Evolutionary conservation across 2,329 filamentous ascomycete species (phyloP).

Genomic region (Aureobasidium melanogenum): DNA sequence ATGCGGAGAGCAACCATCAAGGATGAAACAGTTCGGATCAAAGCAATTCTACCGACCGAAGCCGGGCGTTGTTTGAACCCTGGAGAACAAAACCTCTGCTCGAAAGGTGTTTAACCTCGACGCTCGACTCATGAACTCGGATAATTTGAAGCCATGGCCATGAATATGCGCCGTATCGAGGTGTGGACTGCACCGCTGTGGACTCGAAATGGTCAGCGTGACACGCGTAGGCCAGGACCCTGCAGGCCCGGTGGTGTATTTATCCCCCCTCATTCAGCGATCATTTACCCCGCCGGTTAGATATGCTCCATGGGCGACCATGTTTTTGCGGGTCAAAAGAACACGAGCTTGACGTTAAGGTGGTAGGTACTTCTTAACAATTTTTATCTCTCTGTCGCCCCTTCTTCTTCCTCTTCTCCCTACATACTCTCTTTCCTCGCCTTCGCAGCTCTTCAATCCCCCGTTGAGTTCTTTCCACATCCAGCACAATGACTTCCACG

Average conservation of each 20-base stretch:
- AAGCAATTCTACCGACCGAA: conserved; percentile 10
- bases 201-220: not conserved
- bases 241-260: conserved; percentile 4
- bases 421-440: not conserved
- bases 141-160: not conserved
- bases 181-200: not conserved
- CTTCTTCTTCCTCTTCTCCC: not conserved
- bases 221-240: not conserved
- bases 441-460: not conserved
- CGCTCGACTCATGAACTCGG: not conserved
- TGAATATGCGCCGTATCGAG: not conserved
- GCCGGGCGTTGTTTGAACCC: conserved; percentile 1
- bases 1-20: not conserved
- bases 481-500: conserved; percentile 9
- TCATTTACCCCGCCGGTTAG: conserved; percentile 10
- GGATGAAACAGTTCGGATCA: conserved; percentile 3
- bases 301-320: conserved; percentile 3
- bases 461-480: not conserved
- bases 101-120: conserved; percentile 1
- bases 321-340: conserved; percentile 10
- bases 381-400: conserved; percentile 1
- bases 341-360: conserved; percentile 6
- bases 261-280: conserved; percentile 9
- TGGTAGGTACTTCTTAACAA: conserved; percentile 3
- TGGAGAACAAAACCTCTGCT: not conserved